phyloP scores from a whole-genome alignment of 768 basidiomycete species.

The Rubroboletus satanas region DNA sequence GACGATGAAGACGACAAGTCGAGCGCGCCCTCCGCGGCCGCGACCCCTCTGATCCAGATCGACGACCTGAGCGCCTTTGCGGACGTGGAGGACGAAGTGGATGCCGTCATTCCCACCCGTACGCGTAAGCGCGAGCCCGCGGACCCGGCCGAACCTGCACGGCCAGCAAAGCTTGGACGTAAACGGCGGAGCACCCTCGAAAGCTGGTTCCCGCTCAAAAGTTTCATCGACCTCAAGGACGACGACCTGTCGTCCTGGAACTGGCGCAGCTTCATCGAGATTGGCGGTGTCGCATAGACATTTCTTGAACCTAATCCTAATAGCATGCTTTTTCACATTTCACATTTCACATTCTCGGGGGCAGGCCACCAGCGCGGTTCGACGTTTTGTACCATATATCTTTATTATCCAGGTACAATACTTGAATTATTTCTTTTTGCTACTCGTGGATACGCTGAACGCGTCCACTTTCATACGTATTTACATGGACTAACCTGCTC shows the following conservation, averaged over 20 bases:
- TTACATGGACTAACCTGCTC: slow-evolving; percentile 14
- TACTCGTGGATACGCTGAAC: slow-evolving; percentile 1
- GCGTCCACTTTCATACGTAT: slow-evolving; percentile 18
- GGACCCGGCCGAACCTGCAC: slow-evolving; percentile 11
- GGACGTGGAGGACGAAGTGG: slow-evolving; percentile 32
- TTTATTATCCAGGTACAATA: slow-evolving; percentile 15
- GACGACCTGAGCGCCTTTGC: slow-evolving; percentile 28
- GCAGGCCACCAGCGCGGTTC: slow-evolving; percentile 4
- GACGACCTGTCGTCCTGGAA: slow-evolving; percentile 44
- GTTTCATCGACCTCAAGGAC: slow-evolving; percentile 63
- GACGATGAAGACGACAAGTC: slow-evolving; percentile 54
- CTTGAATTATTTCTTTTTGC: neutral
- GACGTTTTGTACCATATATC: slow-evolving; percentile 1
- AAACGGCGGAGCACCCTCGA: slow-evolving; percentile 43
- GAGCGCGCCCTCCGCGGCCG: slow-evolving; percentile 2
- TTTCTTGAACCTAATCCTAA: neutral
- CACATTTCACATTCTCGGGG: neutral
- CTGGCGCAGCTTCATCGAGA: slow-evolving; percentile 65
- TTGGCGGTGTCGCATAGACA: slow-evolving; percentile 34
- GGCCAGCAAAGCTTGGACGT: slow-evolving; percentile 13
- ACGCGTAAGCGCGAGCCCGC: slow-evolving; percentile 5
- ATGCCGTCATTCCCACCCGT: slow-evolving; percentile 20
- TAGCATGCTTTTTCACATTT: neutral
- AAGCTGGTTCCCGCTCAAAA: slow-evolving; percentile 53
- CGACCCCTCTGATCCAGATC: slow-evolving; percentile 9